These are phyloP conservation scores for Cucumis cinereus DNA, from an alignment of 306 rosid genomes.

Conservation along the genomic window DNA sequence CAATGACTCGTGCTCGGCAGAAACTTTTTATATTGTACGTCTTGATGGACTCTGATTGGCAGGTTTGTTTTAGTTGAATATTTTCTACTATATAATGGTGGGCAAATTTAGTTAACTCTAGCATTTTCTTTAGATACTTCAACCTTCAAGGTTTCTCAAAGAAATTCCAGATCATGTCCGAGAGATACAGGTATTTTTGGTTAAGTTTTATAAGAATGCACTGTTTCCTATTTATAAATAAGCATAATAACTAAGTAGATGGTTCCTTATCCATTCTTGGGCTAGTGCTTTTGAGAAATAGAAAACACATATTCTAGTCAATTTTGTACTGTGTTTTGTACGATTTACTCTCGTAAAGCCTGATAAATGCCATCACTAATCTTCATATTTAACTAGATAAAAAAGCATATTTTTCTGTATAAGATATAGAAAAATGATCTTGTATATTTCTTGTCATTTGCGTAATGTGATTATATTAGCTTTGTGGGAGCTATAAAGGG, in stretches of 20 bases:
- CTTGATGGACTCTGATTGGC: constrained; percentile 71
- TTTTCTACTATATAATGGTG: not conserved
- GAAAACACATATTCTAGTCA: not conserved
- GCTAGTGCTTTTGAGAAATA: not conserved
- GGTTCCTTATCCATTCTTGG: not conserved
- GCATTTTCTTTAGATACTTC: constrained; percentile 55
- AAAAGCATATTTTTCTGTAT: not conserved
- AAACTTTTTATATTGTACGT: constrained; percentile 59
- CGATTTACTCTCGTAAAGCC: not conserved
- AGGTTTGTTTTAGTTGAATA: constrained; percentile 36
- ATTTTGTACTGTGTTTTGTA: not conserved
- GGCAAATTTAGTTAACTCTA: not conserved
- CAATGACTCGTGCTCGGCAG: constrained; percentile 93
- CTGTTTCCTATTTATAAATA: not conserved
- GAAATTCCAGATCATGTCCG: constrained; percentile 79
- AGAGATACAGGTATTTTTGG: constrained; percentile 59
- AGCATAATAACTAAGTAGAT: not conserved
- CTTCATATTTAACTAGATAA: not conserved
- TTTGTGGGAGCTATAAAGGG: not conserved
- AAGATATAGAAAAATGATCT: not conserved
- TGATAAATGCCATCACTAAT: not conserved
- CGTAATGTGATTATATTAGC: not conserved
- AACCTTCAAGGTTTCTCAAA: constrained; percentile 79
- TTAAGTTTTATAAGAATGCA: not conserved
- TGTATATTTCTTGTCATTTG: not conserved